Evolutionary conservation across 108 stramenopile genomes (phyloP), one percentile per base, ranked within the genome.

Genomic region (Cyclotella distinguenda): DNA sequence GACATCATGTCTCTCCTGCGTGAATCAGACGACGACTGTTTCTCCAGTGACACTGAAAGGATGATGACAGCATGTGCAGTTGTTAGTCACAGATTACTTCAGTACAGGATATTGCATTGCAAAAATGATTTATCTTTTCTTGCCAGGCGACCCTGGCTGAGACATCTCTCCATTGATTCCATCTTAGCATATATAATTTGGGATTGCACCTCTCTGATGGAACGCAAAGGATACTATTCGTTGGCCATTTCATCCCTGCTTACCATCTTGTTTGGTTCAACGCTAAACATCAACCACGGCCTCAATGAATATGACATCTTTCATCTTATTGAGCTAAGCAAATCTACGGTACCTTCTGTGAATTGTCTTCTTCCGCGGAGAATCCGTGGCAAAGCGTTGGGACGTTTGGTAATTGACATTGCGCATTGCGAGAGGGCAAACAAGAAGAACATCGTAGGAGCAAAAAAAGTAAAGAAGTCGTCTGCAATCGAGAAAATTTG

Each of bases 381-480:
- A 56, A 82, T 84, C 39, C 76, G 89, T 32, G 92, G 92, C 10
- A 93, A 93, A 65, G 89, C 89, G 28, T 83, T 82, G 31, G 89
- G 89, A 16, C 74, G 92, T 8, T 60, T 93, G 18, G 38, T 90
- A 8, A 81, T 93, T 51, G 89, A 93, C 55, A 68, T 78, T 23
- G 69, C 68, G 12, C 92, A 93, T 63, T 35, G 60, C 21, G 60
- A 77, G 18, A 63, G 86, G 5, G 42, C 34, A 13, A 15, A 28
- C 10, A 64, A 54, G 12, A 79, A 80, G 75, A 30, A 42, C 33
- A 58, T 26, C 48, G 45, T 7, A 11, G 16, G 1, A 19, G 56
- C 8, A 53, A 72, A 35, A 57, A 39, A 58, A 30, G 39, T 47
- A 28, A 64, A 63, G 33, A 68, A 77, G 38, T 46, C 70, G 57